phyloP scores from a whole-genome alignment of 2,329 filamentous ascomycete genomes.

The Dendryphion nanum region DNA sequence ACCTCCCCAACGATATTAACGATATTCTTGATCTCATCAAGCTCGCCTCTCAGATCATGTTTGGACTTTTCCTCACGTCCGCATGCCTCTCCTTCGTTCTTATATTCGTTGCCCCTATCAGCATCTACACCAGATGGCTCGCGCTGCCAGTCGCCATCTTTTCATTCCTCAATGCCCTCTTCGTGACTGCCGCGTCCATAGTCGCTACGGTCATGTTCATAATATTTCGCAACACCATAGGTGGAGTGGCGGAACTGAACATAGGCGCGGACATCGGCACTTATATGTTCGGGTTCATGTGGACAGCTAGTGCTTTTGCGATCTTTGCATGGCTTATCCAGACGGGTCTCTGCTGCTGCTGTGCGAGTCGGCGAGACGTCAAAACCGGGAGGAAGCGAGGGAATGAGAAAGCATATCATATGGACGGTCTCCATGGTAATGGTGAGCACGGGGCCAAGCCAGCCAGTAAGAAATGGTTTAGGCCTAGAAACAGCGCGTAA shows the following conservation, averaged over 20 bases:
- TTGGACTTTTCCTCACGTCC: slow-evolving; percentile 76
- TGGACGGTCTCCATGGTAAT: slow-evolving; percentile 8
- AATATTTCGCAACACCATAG: slow-evolving; percentile 76
- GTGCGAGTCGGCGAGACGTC: slow-evolving; percentile 57
- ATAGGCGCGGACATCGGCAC: slow-evolving; percentile 68
- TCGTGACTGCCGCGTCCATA: slow-evolving; percentile 67
- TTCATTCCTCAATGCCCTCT: slow-evolving; percentile 64
- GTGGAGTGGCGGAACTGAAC: slow-evolving; percentile 69
- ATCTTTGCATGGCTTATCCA: slow-evolving; percentile 71
- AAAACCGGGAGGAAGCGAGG: slow-evolving; percentile 48
- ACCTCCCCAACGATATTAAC: slow-evolving; percentile 71
- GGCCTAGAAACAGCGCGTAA: slow-evolving; percentile 17
- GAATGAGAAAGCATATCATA: slow-evolving; percentile 34
- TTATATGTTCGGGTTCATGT: slow-evolving; percentile 86
- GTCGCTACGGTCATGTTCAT: slow-evolving; percentile 82
- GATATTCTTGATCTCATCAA: slow-evolving; percentile 72
- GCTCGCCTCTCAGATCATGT: slow-evolving; percentile 81
- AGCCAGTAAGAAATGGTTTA: slow-evolving; percentile 8
- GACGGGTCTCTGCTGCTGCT: slow-evolving; percentile 75
- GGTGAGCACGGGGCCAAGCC: slow-evolving; percentile 10
- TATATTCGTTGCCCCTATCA: slow-evolving; percentile 62
- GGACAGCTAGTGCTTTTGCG: slow-evolving; percentile 69
- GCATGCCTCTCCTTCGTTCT: slow-evolving; percentile 69
- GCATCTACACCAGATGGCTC: slow-evolving; percentile 51
- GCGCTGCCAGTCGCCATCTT: slow-evolving; percentile 68